Evolutionary conservation across 371 early-diverging fungal genomes (phyloP).

Genomic region (Batkoa obscura): DNA sequence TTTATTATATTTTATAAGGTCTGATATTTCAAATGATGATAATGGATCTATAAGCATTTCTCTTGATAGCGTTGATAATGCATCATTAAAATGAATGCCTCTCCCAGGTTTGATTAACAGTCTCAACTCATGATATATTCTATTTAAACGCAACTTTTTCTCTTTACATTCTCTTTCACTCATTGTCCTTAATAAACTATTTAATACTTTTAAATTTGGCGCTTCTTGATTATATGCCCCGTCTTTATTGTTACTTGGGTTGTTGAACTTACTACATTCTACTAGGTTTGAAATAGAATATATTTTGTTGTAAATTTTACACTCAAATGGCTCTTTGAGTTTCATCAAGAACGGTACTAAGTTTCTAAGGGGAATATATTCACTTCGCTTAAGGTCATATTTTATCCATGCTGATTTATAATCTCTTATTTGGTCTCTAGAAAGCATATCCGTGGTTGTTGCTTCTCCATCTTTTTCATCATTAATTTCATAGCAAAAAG

Average conservation of each 20-base stretch:
- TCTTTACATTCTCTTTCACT: constrained; percentile 6
- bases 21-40: not conserved
- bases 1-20: not conserved
- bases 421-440: constrained; percentile 42
- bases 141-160: constrained; percentile 12
- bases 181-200: constrained; percentile 13
- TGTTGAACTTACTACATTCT: too few species aligned
- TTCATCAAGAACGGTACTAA: constrained; percentile 25
- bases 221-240: too few species aligned
- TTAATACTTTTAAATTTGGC: constrained; percentile 13
- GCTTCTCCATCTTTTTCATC: constrained; percentile 5
- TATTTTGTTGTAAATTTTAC: too few species aligned
- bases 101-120: not conserved
- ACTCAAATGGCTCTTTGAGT: constrained; percentile 19
- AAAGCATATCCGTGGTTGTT: constrained; percentile 32
- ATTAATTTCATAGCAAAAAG: constrained; percentile 38
- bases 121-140: constrained; percentile 6
- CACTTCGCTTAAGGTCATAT: constrained; percentile 27
- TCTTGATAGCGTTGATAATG: constrained; percentile 4
- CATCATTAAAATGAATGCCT: not conserved
- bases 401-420: constrained; percentile 37
- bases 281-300: too few species aligned
- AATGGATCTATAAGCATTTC: constrained; percentile 3
- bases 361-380: constrained; percentile 24
- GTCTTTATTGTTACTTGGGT: too few species aligned